Conservation (phyloP, 306 rosid genomes). For the Corylus heterophylla region DNA sequence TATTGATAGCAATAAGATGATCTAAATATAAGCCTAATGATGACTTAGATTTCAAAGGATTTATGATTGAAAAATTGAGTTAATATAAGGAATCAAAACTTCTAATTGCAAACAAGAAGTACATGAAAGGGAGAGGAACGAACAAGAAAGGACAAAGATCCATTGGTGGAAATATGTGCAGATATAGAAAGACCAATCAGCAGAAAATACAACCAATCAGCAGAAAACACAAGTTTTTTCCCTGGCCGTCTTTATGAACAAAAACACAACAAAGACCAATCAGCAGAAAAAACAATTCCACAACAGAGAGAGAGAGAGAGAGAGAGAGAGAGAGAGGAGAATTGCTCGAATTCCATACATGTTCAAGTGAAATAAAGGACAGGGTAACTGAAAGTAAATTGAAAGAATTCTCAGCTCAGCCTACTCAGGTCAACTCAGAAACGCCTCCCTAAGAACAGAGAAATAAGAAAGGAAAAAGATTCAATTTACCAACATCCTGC, state of each 20-base stretch:
- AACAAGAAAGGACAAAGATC: slow-evolving; percentile 1
- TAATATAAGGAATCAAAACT: neutral
- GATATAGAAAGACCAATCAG: neutral
- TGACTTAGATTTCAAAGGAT: neutral
- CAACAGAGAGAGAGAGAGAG: neutral
- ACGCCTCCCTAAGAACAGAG: slow-evolving; percentile 25
- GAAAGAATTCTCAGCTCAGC: neutral
- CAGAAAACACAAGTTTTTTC: neutral
- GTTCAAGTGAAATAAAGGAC: neutral
- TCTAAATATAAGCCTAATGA: neutral
- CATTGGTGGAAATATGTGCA: slow-evolving; percentile 13
- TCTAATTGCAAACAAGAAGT: neutral
- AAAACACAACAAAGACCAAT: too few relatives aligned
- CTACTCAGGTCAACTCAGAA: neutral
- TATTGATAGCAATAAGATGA: neutral
- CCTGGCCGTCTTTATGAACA: too few relatives aligned
- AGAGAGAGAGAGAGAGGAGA: neutral
- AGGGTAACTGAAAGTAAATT: neutral
- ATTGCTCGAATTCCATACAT: neutral
- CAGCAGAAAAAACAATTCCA: neutral
- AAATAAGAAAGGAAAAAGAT: slow-evolving; percentile 34
- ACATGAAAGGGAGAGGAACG: neutral
- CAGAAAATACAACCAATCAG: neutral
- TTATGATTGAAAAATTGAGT: neutral
- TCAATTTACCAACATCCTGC: slow-evolving; percentile 26